Evolutionary conservation across 306 rosid genomes (phyloP), one percentile per base, ranked within the genome.

Genomic region (Cicer arietinum): DNA sequence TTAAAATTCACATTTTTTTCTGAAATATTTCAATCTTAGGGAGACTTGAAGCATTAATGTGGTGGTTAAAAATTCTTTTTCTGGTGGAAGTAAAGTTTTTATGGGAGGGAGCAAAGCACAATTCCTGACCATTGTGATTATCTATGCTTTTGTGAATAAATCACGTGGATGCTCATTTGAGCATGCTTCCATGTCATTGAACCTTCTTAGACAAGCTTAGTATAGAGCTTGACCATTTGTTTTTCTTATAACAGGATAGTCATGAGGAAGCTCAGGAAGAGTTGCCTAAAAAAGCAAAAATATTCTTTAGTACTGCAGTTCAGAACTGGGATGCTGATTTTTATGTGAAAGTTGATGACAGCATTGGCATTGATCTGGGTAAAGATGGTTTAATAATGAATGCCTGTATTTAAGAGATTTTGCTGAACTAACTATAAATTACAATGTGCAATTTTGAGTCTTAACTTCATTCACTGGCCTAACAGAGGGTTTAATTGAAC

Each of bases 221-320:
- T 44, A 44, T 67, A 47, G 60, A 73, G 75, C 62, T 81, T 80
- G 75, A 77, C 60, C 58, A 7, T 53, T 73, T 89, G 44, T 75
- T 83, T 41, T 46, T 71, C 47, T 71, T 60, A 9, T 84, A 78
- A 76, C 78, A 95, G 99, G 99, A 92, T 83, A 92, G 87, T 72
- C 99, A 95, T n/a, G 99, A 95, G 84, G 99, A 95, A 84, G 99
- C 99, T 81, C 92, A 92, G 74, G 99, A 95, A 75, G 98, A 92
- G 84, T 83, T 92, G 67, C 90, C 98, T 48, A 92, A 95, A 68
- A 95, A 95, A 78, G 96, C 86, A 11, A 92, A 95, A 84, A 84
- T 88, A 83, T 95, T 92, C 87, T 89, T 92, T 82, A 89, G 96
- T 73, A 87, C 96, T 18, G 98, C 98, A 12, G 93, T 95, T 84